Evolutionary conservation across 2,329 filamentous ascomycete species (phyloP).

Genomic region (Beauveria brongniartii): DNA sequence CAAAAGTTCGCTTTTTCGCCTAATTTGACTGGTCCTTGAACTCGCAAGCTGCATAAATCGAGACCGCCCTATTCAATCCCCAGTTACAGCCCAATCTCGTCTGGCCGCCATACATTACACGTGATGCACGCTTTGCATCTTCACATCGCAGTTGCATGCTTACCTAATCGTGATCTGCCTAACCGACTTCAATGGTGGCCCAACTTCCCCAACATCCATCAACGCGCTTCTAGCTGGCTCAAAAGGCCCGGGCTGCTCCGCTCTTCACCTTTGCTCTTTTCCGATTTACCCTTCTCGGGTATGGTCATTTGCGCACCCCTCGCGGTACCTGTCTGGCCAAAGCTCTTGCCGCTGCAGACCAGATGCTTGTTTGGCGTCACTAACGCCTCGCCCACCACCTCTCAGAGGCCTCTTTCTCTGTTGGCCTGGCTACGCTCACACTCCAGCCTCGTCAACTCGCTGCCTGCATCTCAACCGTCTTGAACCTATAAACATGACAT

Average conservation of each 20-base stretch:
- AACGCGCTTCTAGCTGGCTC: background rate
- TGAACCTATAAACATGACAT: slow-evolving; percentile 5
- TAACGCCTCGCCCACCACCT: background rate
- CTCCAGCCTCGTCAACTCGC: background rate
- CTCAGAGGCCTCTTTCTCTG: background rate
- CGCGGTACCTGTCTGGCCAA: slow-evolving; percentile 3
- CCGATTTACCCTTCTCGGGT: slow-evolving; percentile 2
- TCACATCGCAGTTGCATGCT: background rate
- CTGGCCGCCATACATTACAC: slow-evolving; percentile 10
- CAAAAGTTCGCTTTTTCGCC: background rate
- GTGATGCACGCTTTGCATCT: slow-evolving; percentile 2
- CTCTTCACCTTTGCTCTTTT: background rate
- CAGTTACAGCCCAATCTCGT: slow-evolving; percentile 8
- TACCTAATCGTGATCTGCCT: slow-evolving; percentile 10
- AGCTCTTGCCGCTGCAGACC: background rate
- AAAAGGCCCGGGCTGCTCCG: slow-evolving; percentile 1
- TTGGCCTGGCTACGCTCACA: background rate
- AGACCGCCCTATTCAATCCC: background rate
- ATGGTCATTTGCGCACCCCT: slow-evolving; percentile 2
- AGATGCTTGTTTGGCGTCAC: background rate
- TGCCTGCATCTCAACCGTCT: background rate
- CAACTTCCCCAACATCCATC: slow-evolving; percentile 11
- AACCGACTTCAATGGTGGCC: slow-evolving; percentile 8
- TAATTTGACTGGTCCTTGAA: background rate
- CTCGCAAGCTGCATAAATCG: background rate